Conservation (phyloP, 164 flowering plant genomes). For the Liriodendron chinense region DNA sequence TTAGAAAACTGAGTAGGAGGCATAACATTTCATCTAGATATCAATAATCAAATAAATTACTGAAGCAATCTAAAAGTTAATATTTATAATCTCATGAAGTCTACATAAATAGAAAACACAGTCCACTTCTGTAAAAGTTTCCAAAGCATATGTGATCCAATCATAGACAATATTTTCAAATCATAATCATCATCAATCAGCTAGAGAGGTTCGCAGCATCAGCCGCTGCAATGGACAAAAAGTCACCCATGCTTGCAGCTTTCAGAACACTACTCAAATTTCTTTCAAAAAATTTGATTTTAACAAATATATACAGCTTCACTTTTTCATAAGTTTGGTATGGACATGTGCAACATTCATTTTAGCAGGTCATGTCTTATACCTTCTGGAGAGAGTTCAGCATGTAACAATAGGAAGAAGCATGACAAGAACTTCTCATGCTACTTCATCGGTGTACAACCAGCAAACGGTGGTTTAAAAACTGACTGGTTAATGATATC, state of each 20-base stretch:
- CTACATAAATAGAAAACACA: not conserved
- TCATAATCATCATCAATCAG: not conserved
- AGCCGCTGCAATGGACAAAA: not conserved
- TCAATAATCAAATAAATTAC: not conserved
- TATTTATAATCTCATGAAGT: not conserved
- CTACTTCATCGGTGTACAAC: not conserved
- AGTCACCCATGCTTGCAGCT: not conserved
- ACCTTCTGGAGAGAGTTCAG: not conserved
- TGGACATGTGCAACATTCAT: no score
- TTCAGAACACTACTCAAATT: no score
- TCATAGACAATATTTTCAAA: not conserved
- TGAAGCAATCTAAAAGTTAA: no score
- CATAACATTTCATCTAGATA: not conserved
- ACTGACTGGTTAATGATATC: not conserved
- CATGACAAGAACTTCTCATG: not conserved
- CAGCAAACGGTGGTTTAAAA: not conserved
- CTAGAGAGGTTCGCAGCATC: not conserved
- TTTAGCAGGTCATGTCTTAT: not conserved
- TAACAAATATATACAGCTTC: no score
- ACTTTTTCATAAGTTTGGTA: no score
- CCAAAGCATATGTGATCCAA: not conserved
- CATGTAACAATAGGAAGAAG: not conserved
- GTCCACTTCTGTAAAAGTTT: not conserved
- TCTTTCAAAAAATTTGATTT: no score
- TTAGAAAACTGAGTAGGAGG: not conserved